A percentile compares a stretch with the other conserved stretches of the same genome.
phyloP scores from a whole-genome alignment of 2,329 filamentous ascomycete species.

The Boeremia exigua region DNA sequence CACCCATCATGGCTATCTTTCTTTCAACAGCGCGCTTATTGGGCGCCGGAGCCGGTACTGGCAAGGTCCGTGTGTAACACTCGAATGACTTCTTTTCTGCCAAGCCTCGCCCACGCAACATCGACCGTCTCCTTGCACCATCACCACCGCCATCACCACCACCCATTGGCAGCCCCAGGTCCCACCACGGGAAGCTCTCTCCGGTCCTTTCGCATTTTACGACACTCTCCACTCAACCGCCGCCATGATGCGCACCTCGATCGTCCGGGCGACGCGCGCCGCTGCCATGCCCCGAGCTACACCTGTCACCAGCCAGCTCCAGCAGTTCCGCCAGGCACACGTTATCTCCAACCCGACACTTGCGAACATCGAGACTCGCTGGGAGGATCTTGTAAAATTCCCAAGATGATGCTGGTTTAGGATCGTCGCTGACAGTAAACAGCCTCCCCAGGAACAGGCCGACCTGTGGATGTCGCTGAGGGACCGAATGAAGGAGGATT shows the following conservation, averaged over 20 bases:
- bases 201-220: constrained; percentile 41
- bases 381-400: constrained; percentile 67
- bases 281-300: constrained; percentile 41
- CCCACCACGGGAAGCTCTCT: constrained; percentile 44
- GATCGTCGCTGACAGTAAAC: not conserved
- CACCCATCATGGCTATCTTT: not conserved
- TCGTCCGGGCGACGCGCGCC: constrained; percentile 47
- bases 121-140: constrained; percentile 30
- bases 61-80: constrained; percentile 13
- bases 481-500: constrained; percentile 98
- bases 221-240: constrained; percentile 48
- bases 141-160: constrained; percentile 41
- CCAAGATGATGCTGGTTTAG: not conserved
- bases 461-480: constrained; percentile 98
- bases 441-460: constrained; percentile 88
- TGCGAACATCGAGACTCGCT: constrained; percentile 98
- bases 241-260: constrained; percentile 49
- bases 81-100: constrained; percentile 23
- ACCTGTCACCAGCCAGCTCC: constrained; percentile 51
- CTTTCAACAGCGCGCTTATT: constrained; percentile 12
- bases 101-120: constrained; percentile 19
- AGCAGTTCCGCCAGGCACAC: constrained; percentile 72
- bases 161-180: constrained; percentile 47
- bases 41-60: constrained; percentile 8
- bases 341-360: constrained; percentile 98